Evolutionary conservation across 345 rosid species (phyloP).

Genomic region (Brassica rapa): DNA sequence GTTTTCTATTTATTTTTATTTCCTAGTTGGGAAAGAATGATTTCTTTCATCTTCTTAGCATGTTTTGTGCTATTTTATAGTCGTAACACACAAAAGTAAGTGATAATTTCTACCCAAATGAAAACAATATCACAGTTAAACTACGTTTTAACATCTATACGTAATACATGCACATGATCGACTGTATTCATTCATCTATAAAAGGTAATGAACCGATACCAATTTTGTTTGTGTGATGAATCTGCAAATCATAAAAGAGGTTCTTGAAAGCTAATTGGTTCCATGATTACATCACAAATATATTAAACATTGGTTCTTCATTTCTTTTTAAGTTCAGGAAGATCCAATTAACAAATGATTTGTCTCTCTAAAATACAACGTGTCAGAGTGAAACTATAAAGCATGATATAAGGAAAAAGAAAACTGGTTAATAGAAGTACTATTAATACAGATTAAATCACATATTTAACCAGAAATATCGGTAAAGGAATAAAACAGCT

Average conservation of each 20-base stretch:
- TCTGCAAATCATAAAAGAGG: not conserved
- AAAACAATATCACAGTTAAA: not conserved
- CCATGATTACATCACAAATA: not conserved
- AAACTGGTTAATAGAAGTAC: not conserved
- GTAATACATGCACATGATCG: not conserved
- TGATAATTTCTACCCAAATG: not conserved
- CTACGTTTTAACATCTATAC: not conserved
- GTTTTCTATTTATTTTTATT: not conserved
- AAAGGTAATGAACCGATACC: not conserved
- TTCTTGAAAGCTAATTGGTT: not conserved
- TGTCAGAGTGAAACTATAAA: conserved; percentile 3
- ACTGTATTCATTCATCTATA: not conserved
- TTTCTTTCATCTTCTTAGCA: not conserved
- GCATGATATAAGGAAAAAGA: not conserved
- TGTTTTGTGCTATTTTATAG: not conserved
- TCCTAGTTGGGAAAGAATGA: not conserved
- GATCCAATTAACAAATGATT: not conserved
- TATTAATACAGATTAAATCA: not conserved
- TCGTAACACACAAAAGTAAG: not conserved
- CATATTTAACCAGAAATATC: not conserved
- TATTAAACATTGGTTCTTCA: not conserved
- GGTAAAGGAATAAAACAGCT: not conserved
- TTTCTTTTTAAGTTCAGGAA: not conserved
- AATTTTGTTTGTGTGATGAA: not conserved
- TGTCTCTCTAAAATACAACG: not conserved